Base-by-base conservation (phyloP, 2,329 filamentous ascomycete genomes). In the Xylariaceae sp. region DNA sequence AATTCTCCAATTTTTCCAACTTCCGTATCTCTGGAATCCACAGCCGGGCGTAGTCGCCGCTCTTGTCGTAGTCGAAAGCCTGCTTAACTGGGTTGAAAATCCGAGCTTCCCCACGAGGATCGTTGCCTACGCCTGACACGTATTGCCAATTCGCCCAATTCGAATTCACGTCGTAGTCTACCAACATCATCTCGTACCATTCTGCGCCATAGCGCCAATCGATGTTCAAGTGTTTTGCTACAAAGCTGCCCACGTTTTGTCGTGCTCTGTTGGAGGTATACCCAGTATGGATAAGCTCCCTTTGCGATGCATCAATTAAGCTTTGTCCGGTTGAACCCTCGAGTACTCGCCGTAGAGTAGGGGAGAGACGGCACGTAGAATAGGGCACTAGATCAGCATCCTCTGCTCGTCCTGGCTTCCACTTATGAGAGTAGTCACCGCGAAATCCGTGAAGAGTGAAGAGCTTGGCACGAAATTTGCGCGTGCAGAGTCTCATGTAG, bases 91-190 rank as follows among this genome's bases (percentile, higher is more conserved):
- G 87, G 60, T 92, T 92, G 74, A 91, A 91, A 12, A 87, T 80
- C n/a, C 88, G 75, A 0, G 80, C 80, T 6, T 86, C 80, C 6
- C 83, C 82, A 18, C 87, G 73, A 0, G 87, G 88, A 57, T 92
- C 87, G 56, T 90, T 91, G 7, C 89, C 88, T 0, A 92, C 86
- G 0, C 88, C 88, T 0, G 87, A 78, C 0, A 89, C 81, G 53
- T 92, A 92, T 65, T 90, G 87, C 88, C 87, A 91, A 60, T 90
- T 90, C 10, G 83, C 83, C 87, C 87, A 92, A 58, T 91, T 91
- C 51, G 78, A 86, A 12, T 79, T 82, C 0, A 87, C 77, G 58
- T 92, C 88, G 63, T 91, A 90, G 63, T 94, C 89, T 30, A 85
- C 74, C 3, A 91, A 74, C 62, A 87, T 71, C 62, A 78, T 81